Percentiles rank a stretch among this genome's conserved stretches.
These are phyloP conservation scores for Pseudotsuga menziesii DNA, from an alignment of 75 land plant species.

Conservation along the genomic window DNA sequence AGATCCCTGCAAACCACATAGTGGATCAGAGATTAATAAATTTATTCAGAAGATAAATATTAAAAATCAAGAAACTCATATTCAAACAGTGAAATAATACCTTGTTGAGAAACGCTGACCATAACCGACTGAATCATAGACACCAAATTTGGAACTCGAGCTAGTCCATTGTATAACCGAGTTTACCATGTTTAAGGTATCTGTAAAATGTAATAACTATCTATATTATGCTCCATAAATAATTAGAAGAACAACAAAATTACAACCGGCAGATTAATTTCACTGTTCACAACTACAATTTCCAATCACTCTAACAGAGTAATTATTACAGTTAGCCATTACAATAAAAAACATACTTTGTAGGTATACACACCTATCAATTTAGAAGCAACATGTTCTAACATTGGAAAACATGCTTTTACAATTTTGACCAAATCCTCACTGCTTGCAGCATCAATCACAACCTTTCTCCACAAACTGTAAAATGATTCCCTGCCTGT, in stretches of 20 bases:
- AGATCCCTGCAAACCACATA: slow-evolving; percentile 63
- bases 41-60: slow-evolving; percentile 5
- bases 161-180: slow-evolving; percentile 3
- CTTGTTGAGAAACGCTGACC: slow-evolving; percentile 46
- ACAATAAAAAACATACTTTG: background rate
- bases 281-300: background rate
- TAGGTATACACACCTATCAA: slow-evolving; percentile 46
- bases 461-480: slow-evolving; percentile 77
- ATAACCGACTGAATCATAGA: slow-evolving; percentile 12
- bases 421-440: slow-evolving; percentile 67
- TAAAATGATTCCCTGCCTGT: slow-evolving; percentile 41
- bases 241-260: background rate
- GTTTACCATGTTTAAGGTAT: slow-evolving; percentile 43
- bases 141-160: slow-evolving; percentile 13
- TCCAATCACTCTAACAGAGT: background rate
- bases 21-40: background rate
- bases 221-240: background rate
- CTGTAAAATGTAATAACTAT: slow-evolving; percentile 19
- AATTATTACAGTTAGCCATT: background rate
- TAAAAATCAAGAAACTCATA: background rate
- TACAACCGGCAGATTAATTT: background rate
- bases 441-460: slow-evolving; percentile 46
- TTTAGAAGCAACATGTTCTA: slow-evolving; percentile 45
- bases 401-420: slow-evolving; percentile 50
- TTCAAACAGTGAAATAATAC: slow-evolving; percentile 15